Evolutionary conservation across 768 basidiomycete genomes (phyloP).

Genomic region (Hortiboletus flavorubellus): DNA sequence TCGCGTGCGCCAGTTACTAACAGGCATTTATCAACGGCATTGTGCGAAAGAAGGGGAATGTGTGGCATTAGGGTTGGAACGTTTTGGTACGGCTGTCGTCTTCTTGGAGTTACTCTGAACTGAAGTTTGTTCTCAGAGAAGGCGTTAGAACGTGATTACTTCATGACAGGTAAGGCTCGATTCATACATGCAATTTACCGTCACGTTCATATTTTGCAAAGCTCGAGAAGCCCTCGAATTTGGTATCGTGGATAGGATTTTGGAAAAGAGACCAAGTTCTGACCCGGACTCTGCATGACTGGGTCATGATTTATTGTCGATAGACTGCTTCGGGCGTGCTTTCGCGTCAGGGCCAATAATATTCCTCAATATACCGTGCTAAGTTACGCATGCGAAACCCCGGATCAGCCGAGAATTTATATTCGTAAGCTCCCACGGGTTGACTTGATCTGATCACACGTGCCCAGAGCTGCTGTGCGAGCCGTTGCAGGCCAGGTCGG

Average conservation of each 20-base stretch:
- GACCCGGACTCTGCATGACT: conserved; percentile 35
- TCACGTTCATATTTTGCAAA: conserved; percentile 32
- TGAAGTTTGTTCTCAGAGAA: conserved; percentile 50
- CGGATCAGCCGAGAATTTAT: conserved; percentile 11
- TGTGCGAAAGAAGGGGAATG: conserved; percentile 68
- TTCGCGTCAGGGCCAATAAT: conserved; percentile 3
- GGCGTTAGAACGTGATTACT: conserved; percentile 92
- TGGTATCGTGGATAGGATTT: conserved; percentile 90
- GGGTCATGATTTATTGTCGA: conserved; percentile 1
- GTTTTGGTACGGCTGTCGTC: conserved; percentile 63
- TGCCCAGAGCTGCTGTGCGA: conserved; percentile 17
- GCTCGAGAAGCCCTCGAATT: conserved; percentile 88
- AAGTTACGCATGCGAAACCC: too few relatives aligned
- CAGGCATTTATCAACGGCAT: conserved; percentile 86
- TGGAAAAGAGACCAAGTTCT: conserved; percentile 68
- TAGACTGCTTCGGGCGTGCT: conserved; percentile 13
- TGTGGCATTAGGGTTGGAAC: conserved; percentile 57
- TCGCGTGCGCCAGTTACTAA: conserved; percentile 78
- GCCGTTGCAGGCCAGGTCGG: conserved; percentile 12
- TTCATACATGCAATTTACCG: conserved; percentile 13
- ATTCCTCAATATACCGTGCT: conserved; percentile 2
- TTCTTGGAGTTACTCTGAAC: conserved; percentile 21
- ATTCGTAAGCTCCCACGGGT: conserved; percentile 17
- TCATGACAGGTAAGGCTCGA: conserved; percentile 71
- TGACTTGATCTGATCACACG: conserved; percentile 21